Conservation (phyloP, 2,329 filamentous ascomycete species). For the Epichloe baconii region DNA sequence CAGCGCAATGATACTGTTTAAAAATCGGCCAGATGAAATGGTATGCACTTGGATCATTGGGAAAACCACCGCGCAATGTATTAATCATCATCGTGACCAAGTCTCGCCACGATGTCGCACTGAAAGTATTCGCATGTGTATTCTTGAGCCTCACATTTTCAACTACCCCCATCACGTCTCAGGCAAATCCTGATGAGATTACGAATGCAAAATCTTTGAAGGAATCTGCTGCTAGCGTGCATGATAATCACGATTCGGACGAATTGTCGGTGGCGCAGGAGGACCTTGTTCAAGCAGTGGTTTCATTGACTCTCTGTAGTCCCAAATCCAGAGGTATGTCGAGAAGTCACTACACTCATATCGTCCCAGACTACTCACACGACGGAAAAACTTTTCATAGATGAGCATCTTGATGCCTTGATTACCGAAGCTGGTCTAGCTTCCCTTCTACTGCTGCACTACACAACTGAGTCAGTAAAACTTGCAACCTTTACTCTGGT, state of each 20-base stretch:
- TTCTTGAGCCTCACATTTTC: neutral
- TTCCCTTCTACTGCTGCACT: slow-evolving; percentile 15
- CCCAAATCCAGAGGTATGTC: neutral
- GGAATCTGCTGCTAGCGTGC: neutral
- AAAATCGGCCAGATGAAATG: neutral
- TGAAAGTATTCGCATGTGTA: slow-evolving; percentile 2
- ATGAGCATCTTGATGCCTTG: slow-evolving; percentile 2
- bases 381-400: neutral
- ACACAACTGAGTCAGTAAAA: neutral
- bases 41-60: neutral
- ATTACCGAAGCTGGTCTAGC: slow-evolving; percentile 15
- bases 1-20: neutral
- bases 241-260: neutral
- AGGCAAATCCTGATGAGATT: neutral
- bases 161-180: neutral
- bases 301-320: neutral
- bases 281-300: neutral
- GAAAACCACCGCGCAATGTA: neutral
- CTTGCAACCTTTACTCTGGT: slow-evolving; percentile 16
- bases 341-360: neutral
- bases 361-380: neutral
- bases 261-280: neutral
- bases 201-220: neutral
- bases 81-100: neutral
- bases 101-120: slow-evolving; percentile 4